Evolutionary conservation across 2,329 filamentous ascomycete species (phyloP).

Genomic region (Verticillium albo-atrum): DNA sequence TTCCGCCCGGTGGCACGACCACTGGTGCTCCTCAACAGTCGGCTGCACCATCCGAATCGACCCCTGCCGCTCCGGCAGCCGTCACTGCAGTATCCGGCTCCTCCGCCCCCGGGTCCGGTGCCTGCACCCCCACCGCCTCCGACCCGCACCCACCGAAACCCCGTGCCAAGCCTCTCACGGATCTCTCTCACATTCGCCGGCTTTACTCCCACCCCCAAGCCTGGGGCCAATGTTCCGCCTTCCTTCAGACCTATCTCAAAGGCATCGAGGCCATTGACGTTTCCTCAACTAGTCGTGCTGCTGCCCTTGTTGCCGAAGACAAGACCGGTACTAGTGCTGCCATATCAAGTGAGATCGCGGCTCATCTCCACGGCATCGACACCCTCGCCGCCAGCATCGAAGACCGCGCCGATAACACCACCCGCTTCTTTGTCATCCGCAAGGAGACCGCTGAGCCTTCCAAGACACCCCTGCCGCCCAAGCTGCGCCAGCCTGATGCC

Average conservation of each 20-base stretch:
- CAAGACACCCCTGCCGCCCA: constrained; percentile 4
- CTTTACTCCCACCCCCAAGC: constrained; percentile 94
- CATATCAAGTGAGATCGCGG: constrained; percentile 73
- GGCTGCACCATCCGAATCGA: not conserved
- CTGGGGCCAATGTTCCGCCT: constrained; percentile 82
- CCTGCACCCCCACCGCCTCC: constrained; percentile 44
- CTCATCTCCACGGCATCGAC: constrained; percentile 60
- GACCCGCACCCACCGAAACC: constrained; percentile 40
- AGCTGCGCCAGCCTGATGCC: not conserved
- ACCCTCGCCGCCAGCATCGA: constrained; percentile 68
- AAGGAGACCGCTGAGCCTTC: constrained; percentile 20
- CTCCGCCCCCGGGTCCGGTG: constrained; percentile 28
- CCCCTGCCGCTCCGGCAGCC: not conserved
- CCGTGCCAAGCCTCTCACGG: constrained; percentile 40
- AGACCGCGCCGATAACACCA: constrained; percentile 72
- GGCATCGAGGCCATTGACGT: constrained; percentile 78
- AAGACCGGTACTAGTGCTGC: constrained; percentile 62
- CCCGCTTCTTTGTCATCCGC: constrained; percentile 68
- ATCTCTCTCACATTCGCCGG: constrained; percentile 61
- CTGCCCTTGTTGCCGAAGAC: constrained; percentile 66
- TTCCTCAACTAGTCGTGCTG: constrained; percentile 79
- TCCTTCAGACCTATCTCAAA: constrained; percentile 66
- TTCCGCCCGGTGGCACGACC: constrained; percentile 8
- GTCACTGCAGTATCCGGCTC: not conserved
- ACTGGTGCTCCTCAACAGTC: constrained; percentile 5